phyloP scores from a whole-genome alignment of 2,329 filamentous ascomycete genomes.

The Clonostachys rhizophaga region DNA sequence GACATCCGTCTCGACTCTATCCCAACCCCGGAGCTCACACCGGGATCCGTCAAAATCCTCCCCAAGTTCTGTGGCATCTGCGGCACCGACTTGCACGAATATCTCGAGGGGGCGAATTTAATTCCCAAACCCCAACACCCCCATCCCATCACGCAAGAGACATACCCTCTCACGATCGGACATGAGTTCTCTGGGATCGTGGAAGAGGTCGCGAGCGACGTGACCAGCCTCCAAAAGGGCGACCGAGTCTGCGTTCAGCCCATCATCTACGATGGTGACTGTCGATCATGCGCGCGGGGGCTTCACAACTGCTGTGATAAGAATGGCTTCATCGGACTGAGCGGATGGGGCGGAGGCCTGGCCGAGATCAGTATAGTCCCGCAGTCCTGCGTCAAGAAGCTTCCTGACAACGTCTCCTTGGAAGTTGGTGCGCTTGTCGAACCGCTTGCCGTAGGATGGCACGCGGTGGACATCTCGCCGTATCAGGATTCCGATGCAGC shows the following conservation, averaged over 20 bases:
- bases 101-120: conserved; percentile 21
- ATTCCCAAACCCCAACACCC: conserved; percentile 38
- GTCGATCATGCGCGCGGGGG: conserved; percentile 46
- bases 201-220: conserved; percentile 48
- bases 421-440: conserved; percentile 50
- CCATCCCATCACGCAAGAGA: conserved; percentile 53
- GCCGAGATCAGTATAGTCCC: conserved; percentile 49
- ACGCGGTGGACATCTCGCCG: conserved; percentile 36
- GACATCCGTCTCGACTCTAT: conserved; percentile 51
- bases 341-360: conserved; percentile 47
- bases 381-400: conserved; percentile 36
- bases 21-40: conserved; percentile 35
- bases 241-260: conserved; percentile 58
- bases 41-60: conserved; percentile 40
- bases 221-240: conserved; percentile 41
- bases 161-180: conserved; percentile 55
- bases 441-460: conserved; percentile 41
- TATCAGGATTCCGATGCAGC: conserved; percentile 34
- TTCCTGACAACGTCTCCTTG: conserved; percentile 43
- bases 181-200: conserved; percentile 62
- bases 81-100: conserved; percentile 27
- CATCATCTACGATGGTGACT: conserved; percentile 51
- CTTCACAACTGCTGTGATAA: conserved; percentile 54
- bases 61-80: conserved; percentile 44
- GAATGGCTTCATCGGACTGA: conserved; percentile 21